Base-by-base conservation (phyloP, 176 grass and related monocot genomes). In the Elaeis guineensis region DNA sequence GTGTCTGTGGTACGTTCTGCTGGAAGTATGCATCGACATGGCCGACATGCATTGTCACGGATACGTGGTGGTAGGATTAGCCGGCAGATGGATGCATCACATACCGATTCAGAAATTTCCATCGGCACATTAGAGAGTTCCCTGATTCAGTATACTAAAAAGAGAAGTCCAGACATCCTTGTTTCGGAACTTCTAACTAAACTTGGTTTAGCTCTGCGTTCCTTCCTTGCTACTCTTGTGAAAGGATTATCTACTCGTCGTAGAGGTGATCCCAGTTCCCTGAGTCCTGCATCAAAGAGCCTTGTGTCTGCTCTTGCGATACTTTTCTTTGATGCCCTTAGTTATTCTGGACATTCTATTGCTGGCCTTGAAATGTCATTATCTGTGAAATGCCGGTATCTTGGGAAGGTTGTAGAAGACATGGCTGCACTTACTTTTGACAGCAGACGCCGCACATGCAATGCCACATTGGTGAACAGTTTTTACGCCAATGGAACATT, bases 401-500 rank as follows among this genome's bases (percentile, higher is more conserved):
- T 92, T 60, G 89, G 89, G 57, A 92, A 86, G 62, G 69, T 87
- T 54, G 77, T 83, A 18, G 83, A 92, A 65, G 83, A 87, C 54
- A 87, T 92, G 65, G 70, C 69, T 65, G 66, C 77, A 50, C 66
- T 92, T 62, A 92, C 48, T 6, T 80, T 92, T 22, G 89, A 92
- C 44, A 83, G 60, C 22, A 72, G 79, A 21, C 89, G 83, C 9
- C 89, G 80, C 24, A 78, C 63, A 29, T 92, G 89, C 54, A 86
- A 77, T 71, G 71, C 83, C 62, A 62, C 89, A 61, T 21, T 86
- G 16, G 69, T 87, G 55, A 92, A 87, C 77, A 77, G 89, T 25
- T 87, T 92, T 30, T 92, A 92, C 57, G 83, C 81, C 49, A 87
- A 86, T 65, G 89, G 89, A 67, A 92, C 89, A 75, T 83, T 87